Conservation (phyloP, 305 asterid genomes). For the Fraxinus angustifolia region DNA sequence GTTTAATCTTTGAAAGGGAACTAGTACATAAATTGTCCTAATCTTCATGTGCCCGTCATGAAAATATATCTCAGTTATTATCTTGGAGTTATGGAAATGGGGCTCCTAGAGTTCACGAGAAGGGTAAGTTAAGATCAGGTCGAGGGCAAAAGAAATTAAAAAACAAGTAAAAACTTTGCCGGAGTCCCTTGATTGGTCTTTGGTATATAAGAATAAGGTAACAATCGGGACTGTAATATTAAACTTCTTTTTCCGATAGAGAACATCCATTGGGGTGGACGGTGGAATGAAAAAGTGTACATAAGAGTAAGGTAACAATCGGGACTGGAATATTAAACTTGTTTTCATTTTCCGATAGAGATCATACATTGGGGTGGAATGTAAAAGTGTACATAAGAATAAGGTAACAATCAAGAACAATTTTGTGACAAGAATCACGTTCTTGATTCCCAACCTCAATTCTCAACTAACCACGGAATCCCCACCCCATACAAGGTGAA, state of each 20-base stretch:
- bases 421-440: too few relatives aligned
- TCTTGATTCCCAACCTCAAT: too few relatives aligned
- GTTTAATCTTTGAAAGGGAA: background rate
- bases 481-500: too few relatives aligned
- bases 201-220: background rate
- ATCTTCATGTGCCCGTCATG: background rate
- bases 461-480: too few relatives aligned
- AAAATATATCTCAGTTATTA: too few relatives aligned
- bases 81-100: background rate
- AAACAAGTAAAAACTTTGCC: too few relatives aligned
- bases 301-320: too few relatives aligned
- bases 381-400: too few relatives aligned
- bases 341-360: background rate
- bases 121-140: background rate
- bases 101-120: background rate
- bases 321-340: background rate
- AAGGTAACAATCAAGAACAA: background rate
- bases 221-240: background rate
- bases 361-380: too few relatives aligned
- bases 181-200: background rate
- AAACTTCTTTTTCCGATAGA: background rate
- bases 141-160: background rate
- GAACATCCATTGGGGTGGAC: too few relatives aligned
- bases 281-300: too few relatives aligned
- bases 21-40: background rate